Base-by-base conservation (phyloP, 441 rosid species). In the Brassica balearica region DNA sequence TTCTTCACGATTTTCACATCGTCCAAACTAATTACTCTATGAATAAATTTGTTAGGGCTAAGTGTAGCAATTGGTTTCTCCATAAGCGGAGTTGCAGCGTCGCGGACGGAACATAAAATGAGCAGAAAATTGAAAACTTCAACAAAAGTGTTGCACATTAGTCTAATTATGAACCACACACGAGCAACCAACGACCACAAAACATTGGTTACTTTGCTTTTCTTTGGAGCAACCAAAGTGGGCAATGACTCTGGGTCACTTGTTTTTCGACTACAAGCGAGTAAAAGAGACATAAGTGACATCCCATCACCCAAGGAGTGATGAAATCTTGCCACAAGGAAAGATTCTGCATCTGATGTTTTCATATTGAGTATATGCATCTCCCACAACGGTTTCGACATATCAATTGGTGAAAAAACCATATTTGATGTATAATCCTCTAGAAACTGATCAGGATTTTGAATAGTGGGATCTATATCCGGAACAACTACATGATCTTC, bases 321-420 rank as follows among this genome's bases (percentile, higher is more conserved):
- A 79, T 84, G 88, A 51, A 84, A 66, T 65, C 69, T 65, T 51
- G 69, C 51, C 27, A 65, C 69, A 8, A 53, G 63, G 0, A 85
- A 23, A 0, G 86, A 80, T 60, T 87, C 77, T 0, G 86, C 86
- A 25, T 84, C 20, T 2, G 79, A 74, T 22, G 83, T 84, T 27
- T 36, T 77, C 3, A 87, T 65, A 41, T 82, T 82, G n/a, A 82
- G 71, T 29, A 85, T 4, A 60, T 84, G 88, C 5, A 85, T 10
- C 68, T 87, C 87, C 87, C 87, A 85, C 9, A 84, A 68, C 0
- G 87, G 90, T 63, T 79, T 82, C 3, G 88, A 82, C 29, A 29
- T 0, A 76, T 87, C 87, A 11, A 85, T 25, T 4, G 87, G 81
- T 20, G 53, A 68, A 29, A 63, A 61, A 22, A 77, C 78, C 68